Evolutionary conservation across 164 flowering plant species (phyloP), one percentile per base, ranked within the genome.

Genomic region (Paratinospora sagittata): DNA sequence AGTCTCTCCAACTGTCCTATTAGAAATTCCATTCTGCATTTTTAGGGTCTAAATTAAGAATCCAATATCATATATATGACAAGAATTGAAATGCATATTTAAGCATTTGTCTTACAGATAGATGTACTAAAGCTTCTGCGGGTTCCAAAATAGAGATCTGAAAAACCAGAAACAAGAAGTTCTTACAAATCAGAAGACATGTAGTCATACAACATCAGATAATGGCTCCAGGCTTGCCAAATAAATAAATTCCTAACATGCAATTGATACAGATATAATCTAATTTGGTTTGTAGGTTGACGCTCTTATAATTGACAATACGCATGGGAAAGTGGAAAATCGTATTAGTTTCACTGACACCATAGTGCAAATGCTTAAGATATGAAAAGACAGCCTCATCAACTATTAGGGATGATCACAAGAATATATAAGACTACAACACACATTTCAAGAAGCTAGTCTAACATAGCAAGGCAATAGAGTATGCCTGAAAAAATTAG

Each of bases 1-100:
- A 61, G 98, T 93, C 83, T 93, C 98, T 78, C 97, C 98, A 74
- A 93, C 94, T 65, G 97, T 89, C 80, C 91, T 81, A 76, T 90
- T 89, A 27, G 92, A 84, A 79, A 86, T 77, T n/a, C 97, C 97
- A 60, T 69, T 81, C 98, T 93, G 88, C 84, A 82, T 52, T 74
- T 49, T 14, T 16, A 73, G 55, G 3, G 66, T 66, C 21, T 10
- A 57, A 8, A 72, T 82, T 41, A 81, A 79, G 23, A 70, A 78
- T 62, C 34, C 27, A 41, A 39, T 30, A 30, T 47, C 55, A 3
- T 2, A 6, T 16, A 57, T 14, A 47, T 23, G 8, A 13, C 55
- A 2, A 43, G 26, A 26, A 39, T 27, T 72, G 60, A 52, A 60
- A 33, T 30, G 23, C n/a, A 72, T 49, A 30, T 9, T 67, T 36